These are phyloP conservation scores for Pleurotus tuber-regium DNA, from an alignment of 768 basidiomycete species.

Conservation along the genomic window DNA sequence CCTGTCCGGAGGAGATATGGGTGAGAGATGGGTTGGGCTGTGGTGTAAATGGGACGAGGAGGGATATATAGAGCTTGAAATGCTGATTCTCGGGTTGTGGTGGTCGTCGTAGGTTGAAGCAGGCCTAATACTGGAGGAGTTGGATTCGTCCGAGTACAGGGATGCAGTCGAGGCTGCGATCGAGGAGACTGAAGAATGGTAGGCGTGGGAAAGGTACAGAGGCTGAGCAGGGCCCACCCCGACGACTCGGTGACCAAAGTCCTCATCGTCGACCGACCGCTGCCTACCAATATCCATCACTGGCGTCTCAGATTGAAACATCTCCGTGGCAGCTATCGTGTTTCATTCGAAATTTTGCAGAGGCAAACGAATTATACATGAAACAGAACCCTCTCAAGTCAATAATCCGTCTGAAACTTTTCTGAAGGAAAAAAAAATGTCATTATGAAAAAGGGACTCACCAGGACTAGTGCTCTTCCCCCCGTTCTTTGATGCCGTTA, in stretches of 20 bases:
- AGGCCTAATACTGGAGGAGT: slow-evolving; percentile 22
- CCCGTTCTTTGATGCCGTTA: slow-evolving; percentile 1
- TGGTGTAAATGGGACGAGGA: slow-evolving; percentile 26
- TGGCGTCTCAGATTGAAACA: slow-evolving; percentile 8
- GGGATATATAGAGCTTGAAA: slow-evolving; percentile 40
- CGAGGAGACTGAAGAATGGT: slow-evolving; percentile 4
- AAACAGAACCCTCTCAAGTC: slow-evolving; percentile 7
- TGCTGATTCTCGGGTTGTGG: slow-evolving; percentile 37
- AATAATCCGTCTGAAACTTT: not conserved
- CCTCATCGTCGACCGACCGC: slow-evolving; percentile 3
- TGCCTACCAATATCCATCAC: slow-evolving; percentile 6
- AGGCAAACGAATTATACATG: not conserved
- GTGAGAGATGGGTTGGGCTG: slow-evolving; percentile 21
- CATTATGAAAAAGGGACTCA: not conserved
- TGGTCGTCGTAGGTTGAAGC: slow-evolving; percentile 24
- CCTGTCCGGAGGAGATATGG: slow-evolving; percentile 19
- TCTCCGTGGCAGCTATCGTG: not conserved
- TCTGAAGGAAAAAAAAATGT: not conserved
- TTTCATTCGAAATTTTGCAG: not conserved
- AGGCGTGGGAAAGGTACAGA: slow-evolving; percentile 8
- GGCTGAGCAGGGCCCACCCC: not conserved
- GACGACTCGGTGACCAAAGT: slow-evolving; percentile 2
- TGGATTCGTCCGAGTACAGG: slow-evolving; percentile 23
- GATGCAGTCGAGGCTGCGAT: slow-evolving; percentile 17
- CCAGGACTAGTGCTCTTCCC: not conserved